Evolutionary conservation across 164 flowering plant genomes (phyloP).

Genomic region (Macadamia integrifolia): DNA sequence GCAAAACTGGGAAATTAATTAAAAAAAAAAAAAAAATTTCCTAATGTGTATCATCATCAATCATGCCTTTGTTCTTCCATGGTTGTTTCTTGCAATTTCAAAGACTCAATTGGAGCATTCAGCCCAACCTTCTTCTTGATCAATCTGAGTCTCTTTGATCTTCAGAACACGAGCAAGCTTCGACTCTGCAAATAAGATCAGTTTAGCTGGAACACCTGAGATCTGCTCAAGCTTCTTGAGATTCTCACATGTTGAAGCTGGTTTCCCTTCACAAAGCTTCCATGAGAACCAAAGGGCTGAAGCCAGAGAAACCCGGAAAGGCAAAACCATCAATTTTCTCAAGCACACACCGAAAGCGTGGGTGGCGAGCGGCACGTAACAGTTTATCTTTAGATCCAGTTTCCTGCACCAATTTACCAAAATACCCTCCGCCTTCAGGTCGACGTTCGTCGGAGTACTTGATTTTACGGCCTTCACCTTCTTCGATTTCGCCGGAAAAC

Average conservation of each 20-base stretch:
- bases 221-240: constrained; percentile 40
- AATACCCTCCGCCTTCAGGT: constrained; percentile 33
- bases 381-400: constrained; percentile 27
- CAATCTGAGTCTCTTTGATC: constrained; percentile 4
- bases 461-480: background rate
- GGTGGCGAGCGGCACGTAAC: constrained; percentile 13
- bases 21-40: too few relatives aligned
- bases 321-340: constrained; percentile 23
- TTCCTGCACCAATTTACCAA: constrained; percentile 44
- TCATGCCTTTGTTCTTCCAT: too few relatives aligned
- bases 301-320: constrained; percentile 36
- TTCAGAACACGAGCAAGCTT: constrained; percentile 31
- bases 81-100: too few relatives aligned
- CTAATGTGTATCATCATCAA: too few relatives aligned
- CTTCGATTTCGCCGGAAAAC: background rate
- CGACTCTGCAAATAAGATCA: constrained; percentile 36
- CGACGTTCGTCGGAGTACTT: constrained; percentile 4
- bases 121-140: constrained; percentile 49
- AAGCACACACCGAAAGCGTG: constrained; percentile 25
- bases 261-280: constrained; percentile 17
- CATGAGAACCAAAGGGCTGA: constrained; percentile 50
- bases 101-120: constrained; percentile 27
- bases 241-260: constrained; percentile 20
- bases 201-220: constrained; percentile 59
- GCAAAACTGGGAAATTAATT: too few relatives aligned